A percentile compares a stretch with the other conserved stretches of the same genome.
Evolutionary conservation across 257 asterid genomes (phyloP).

Genomic region (Nicotiana tomentosiformis): DNA sequence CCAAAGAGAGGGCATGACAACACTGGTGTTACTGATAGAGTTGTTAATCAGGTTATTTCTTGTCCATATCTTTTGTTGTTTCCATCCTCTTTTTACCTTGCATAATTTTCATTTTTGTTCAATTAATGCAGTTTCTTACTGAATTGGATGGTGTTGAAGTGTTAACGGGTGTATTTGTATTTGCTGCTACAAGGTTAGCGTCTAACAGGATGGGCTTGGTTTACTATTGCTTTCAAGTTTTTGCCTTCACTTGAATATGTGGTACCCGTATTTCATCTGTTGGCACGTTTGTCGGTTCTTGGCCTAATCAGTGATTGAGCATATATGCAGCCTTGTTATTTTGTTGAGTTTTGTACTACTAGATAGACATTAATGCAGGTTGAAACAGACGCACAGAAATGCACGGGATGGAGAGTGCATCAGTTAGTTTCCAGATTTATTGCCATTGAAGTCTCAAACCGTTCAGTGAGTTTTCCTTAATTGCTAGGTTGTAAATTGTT

Average conservation of each 20-base stretch:
- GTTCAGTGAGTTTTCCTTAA: not conserved
- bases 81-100: not conserved
- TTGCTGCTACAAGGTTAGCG: constrained; percentile 86
- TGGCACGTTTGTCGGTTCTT: not conserved
- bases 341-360: not conserved
- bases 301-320: not conserved
- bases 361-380: not conserved
- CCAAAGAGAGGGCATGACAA: constrained; percentile 97
- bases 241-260: not conserved
- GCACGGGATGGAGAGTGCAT: not conserved
- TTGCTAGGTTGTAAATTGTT: not conserved
- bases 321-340: not conserved
- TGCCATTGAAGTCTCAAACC: not conserved
- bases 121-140: constrained; percentile 56
- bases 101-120: constrained; percentile 7
- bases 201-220: not conserved
- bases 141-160: constrained; percentile 98
- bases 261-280: not conserved
- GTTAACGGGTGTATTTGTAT: constrained; percentile 94
- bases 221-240: not conserved
- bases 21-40: constrained; percentile 97
- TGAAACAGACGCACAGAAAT: not conserved
- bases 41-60: constrained; percentile 75
- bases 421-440: not conserved
- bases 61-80: not conserved